Evolutionary conservation across 2,329 filamentous ascomycete genomes (phyloP).

Genomic region (Blumeria hordei): DNA sequence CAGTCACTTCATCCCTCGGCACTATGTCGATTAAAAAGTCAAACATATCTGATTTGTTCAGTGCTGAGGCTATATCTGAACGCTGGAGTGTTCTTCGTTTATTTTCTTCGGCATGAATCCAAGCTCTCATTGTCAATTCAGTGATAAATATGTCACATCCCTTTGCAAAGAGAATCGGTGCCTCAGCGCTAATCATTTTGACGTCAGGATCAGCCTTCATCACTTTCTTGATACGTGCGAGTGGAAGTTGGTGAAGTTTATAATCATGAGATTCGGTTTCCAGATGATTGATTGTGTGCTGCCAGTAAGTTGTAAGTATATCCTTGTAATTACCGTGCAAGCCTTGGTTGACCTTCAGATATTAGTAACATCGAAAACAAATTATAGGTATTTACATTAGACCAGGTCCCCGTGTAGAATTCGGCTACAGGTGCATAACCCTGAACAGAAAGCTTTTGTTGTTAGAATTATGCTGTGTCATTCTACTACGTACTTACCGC

Average conservation of each 20-base stretch:
- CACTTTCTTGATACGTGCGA: constrained; percentile 98
- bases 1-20: constrained; percentile 74
- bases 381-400: constrained; percentile 41
- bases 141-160: constrained; percentile 99
- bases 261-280: constrained; percentile 94
- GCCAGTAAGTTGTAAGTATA: constrained; percentile 97
- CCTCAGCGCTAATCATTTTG: constrained; percentile 98
- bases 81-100: constrained; percentile 87
- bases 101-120: constrained; percentile 98
- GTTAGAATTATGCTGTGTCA: not conserved
- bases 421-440: constrained; percentile 75
- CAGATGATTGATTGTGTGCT: constrained; percentile 88
- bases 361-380: no score
- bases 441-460: constrained; percentile 48
- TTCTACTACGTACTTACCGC: constrained; percentile 25
- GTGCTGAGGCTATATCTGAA: constrained; percentile 84
- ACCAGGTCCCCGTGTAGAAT: constrained; percentile 83
- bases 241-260: constrained; percentile 86
- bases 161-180: constrained; percentile 92
- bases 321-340: constrained; percentile 83
- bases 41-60: constrained; percentile 98
- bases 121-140: constrained; percentile 94
- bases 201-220: constrained; percentile 99
- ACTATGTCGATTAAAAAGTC: constrained; percentile 99
- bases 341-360: constrained; percentile 66